Evolutionary conservation across 129 eudicot species (phyloP), one percentile per base, ranked within the genome.

Genomic region (Saussurea involucrata): DNA sequence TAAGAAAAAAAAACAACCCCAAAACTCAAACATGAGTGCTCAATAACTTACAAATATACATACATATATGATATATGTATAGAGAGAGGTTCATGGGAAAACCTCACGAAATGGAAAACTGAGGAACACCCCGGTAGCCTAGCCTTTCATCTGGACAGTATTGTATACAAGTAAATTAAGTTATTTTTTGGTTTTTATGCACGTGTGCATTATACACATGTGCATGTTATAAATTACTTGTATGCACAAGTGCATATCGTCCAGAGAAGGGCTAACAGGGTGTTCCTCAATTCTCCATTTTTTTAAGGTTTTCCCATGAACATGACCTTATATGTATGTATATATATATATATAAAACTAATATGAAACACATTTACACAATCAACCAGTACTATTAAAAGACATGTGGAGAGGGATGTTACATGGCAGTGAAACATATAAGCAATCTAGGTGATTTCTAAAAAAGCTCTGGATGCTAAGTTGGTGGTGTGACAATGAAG

Each of bases 1-100:
- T 25, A 49, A 68, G 60, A 28, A 66, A 24, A 68, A 65, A 58
- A 42, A 75, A 79, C 76, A 75, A 86, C 66, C 33, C 58, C 20
- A 4, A 17, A 63, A 31, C 55, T 12, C 0, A 46, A 67, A 76
- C 77, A 36, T 5, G 1, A 21, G n/a, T 18, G 8, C 46, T 70
- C 27, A 29, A 58, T 34, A 70, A 33, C n/a, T 49, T 49, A 49
- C 22, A 4, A 3, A 53, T 29, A 71, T 49, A 24, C 8, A 44
- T 71, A 13, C 15, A 4, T 42, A 42, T 42, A 42, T 42, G 10
- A n/a, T n/a, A n/a, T n/a, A n/a, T n/a, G n/a, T n/a, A n/a, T n/a
- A n/a, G n/a, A n/a, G n/a, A n/a, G n/a, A n/a, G n/a, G n/a, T n/a
- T n/a, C n/a, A n/a, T n/a, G n/a, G n/a, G n/a, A n/a, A n/a, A n/a